A percentile compares a stretch with the other conserved stretches of the same genome.
Evolutionary conservation across 2,329 filamentous ascomycete genomes (phyloP).

Genomic region (Keithomyces neogunnii): DNA sequence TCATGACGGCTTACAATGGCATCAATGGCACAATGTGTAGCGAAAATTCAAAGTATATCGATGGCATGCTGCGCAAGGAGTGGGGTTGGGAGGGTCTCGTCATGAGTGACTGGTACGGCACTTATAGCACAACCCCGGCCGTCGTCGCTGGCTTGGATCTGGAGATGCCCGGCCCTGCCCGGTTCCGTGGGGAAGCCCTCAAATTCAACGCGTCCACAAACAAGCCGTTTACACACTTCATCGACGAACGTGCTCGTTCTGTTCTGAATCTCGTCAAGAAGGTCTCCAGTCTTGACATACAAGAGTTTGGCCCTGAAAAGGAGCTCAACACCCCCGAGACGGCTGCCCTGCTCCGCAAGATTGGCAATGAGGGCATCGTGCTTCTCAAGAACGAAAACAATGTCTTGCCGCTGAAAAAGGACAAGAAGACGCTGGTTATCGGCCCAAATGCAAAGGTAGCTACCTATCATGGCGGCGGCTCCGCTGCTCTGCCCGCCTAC

Average conservation of each 20-base stretch:
- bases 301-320: conserved; percentile 45
- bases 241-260: conserved; percentile 50
- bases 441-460: conserved; percentile 50
- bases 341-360: conserved; percentile 52
- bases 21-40: conserved; percentile 49
- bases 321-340: conserved; percentile 52
- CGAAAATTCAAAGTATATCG: conserved; percentile 42
- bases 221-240: conserved; percentile 44
- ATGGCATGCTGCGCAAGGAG: conserved; percentile 43
- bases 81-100: conserved; percentile 50
- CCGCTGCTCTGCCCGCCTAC: conserved; percentile 51
- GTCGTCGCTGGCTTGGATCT: conserved; percentile 45
- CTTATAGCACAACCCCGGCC: conserved; percentile 44
- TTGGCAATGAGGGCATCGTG: conserved; percentile 63
- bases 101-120: conserved; percentile 54
- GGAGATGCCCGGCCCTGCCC: conserved; percentile 51
- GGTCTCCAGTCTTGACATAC: conserved; percentile 42
- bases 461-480: conserved; percentile 56
- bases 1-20: conserved; percentile 54
- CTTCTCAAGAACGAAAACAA: conserved; percentile 63
- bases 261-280: conserved; percentile 53
- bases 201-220: conserved; percentile 45
- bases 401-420: conserved; percentile 54
- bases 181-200: conserved; percentile 41
- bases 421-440: conserved; percentile 50